Percentiles rank a stretch among this genome's conserved stretches.
Evolutionary conservation across 2,329 filamentous ascomycete species (phyloP).

Genomic region (Alternaria rosae): DNA sequence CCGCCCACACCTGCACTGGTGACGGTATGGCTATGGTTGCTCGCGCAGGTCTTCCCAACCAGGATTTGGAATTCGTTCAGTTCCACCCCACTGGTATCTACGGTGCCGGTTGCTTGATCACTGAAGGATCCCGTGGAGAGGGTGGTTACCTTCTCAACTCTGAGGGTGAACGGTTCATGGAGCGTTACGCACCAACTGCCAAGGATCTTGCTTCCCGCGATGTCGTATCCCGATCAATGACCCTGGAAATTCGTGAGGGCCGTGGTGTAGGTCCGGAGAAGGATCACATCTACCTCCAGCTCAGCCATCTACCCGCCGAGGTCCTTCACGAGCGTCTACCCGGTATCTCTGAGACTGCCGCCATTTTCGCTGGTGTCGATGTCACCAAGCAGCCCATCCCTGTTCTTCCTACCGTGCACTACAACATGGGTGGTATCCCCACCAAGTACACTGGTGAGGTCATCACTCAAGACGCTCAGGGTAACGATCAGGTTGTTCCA

Average conservation of each 20-base stretch:
- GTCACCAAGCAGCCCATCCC: constrained; percentile 97
- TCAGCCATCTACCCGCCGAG: constrained; percentile 92
- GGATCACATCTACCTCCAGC: constrained; percentile 98
- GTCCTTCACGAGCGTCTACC: constrained; percentile 95
- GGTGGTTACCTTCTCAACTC: constrained; percentile 97
- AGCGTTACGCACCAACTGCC: constrained; percentile 95
- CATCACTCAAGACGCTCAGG: constrained; percentile 82
- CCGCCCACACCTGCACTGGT: constrained; percentile 97
- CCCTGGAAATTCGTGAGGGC: constrained; percentile 95
- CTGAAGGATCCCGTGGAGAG: constrained; percentile 96
- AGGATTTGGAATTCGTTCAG: constrained; percentile 99
- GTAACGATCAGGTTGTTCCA: constrained; percentile 91
- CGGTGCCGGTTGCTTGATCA: constrained; percentile 93
- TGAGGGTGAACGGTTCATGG: constrained; percentile 99
- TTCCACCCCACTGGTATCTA: constrained; percentile 99
- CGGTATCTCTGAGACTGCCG: constrained; percentile 97
- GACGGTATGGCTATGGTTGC: constrained; percentile 99
- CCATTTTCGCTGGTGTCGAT: constrained; percentile 96
- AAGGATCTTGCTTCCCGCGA: constrained; percentile 98
- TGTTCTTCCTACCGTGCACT: constrained; percentile 95
- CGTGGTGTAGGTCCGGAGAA: constrained; percentile 96
- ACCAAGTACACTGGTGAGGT: constrained; percentile 98
- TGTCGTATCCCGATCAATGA: constrained; percentile 97
- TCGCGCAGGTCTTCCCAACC: constrained; percentile 95
- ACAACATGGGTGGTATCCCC: constrained; percentile 99